phyloP scores from a whole-genome alignment of 208 protist species.

The Jaenimonas drosophilae region DNA sequence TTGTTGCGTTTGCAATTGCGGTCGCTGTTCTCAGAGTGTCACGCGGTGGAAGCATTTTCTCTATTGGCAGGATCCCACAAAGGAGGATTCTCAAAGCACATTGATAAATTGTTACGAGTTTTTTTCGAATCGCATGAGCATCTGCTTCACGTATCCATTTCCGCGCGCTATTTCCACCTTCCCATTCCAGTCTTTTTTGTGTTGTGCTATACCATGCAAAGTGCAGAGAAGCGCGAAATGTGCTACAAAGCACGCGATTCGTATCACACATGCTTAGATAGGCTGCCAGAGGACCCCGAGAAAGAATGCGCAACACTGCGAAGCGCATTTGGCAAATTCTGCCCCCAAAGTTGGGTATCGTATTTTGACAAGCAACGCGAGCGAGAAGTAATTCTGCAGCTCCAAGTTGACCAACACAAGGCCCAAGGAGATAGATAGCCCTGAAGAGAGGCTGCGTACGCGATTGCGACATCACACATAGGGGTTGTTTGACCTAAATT shows the following conservation, averaged over 20 bases:
- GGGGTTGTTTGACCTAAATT: background rate
- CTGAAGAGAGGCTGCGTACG: background rate
- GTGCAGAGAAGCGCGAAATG: slow-evolving; percentile 57
- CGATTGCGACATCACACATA: slow-evolving; percentile 1
- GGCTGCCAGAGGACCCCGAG: slow-evolving; percentile 43
- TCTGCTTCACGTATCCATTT: slow-evolving; percentile 2
- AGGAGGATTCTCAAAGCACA: too few species aligned
- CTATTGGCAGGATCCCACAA: too few species aligned
- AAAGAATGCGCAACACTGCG: slow-evolving; percentile 42
- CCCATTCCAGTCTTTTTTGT: background rate
- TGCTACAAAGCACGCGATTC: slow-evolving; percentile 67
- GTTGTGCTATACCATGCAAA: slow-evolving; percentile 35
- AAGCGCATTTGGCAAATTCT: slow-evolving; percentile 36
- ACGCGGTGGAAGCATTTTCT: too few species aligned
- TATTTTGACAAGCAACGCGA: slow-evolving; percentile 83
- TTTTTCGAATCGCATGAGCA: background rate
- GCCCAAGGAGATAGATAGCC: slow-evolving; percentile 7
- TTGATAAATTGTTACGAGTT: too few species aligned
- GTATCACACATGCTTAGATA: slow-evolving; percentile 75
- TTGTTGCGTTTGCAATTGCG: too few species aligned
- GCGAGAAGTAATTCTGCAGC: slow-evolving; percentile 67
- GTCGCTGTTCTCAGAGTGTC: too few species aligned
- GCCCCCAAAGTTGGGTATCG: slow-evolving; percentile 60
- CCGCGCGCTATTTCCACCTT: background rate
- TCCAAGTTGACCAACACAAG: slow-evolving; percentile 62